A percentile compares a stretch with the other conserved stretches of the same genome.
Evolutionary conservation across 768 basidiomycete genomes (phyloP).

Genomic region (Harrya chromipes): DNA sequence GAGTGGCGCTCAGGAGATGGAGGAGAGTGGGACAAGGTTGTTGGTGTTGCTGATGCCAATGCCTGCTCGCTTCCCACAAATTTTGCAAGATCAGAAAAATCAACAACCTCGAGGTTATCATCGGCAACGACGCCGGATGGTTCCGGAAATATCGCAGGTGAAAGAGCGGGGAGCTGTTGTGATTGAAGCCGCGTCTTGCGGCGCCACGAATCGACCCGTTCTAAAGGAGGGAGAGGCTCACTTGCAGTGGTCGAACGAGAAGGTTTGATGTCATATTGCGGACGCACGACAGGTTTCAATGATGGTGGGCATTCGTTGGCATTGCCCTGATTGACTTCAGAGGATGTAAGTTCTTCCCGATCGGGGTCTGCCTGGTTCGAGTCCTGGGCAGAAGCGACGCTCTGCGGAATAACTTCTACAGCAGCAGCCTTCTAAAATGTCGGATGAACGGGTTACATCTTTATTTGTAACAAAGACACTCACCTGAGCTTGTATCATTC

Average conservation of each 20-base stretch:
- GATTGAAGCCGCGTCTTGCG: slow-evolving; percentile 37
- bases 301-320: slow-evolving; percentile 35
- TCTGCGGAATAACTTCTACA: slow-evolving; percentile 46
- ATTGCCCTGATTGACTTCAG: slow-evolving; percentile 6
- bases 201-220: slow-evolving; percentile 66
- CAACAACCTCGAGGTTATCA: slow-evolving; percentile 74
- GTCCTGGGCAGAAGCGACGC: slow-evolving; percentile 30
- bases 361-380: slow-evolving; percentile 3
- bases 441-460: slow-evolving; percentile 5
- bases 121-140: slow-evolving; percentile 43
- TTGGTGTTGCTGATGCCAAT: slow-evolving; percentile 7
- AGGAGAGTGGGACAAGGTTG: slow-evolving; percentile 19
- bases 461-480: slow-evolving; percentile 9
- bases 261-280: slow-evolving; percentile 14
- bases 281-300: slow-evolving; percentile 26
- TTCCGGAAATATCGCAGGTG: slow-evolving; percentile 33
- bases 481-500: slow-evolving; percentile 42
- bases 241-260: slow-evolving; percentile 14
- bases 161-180: slow-evolving; percentile 31
- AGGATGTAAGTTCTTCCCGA: slow-evolving; percentile 3
- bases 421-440: slow-evolving; percentile 36
- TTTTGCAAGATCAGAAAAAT: slow-evolving; percentile 74
- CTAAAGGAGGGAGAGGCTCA: slow-evolving; percentile 26
- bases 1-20: slow-evolving; percentile 17
- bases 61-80: slow-evolving; percentile 48